phyloP scores from a whole-genome alignment of 2,329 filamentous ascomycete genomes.

The Beauveria medogensis region DNA sequence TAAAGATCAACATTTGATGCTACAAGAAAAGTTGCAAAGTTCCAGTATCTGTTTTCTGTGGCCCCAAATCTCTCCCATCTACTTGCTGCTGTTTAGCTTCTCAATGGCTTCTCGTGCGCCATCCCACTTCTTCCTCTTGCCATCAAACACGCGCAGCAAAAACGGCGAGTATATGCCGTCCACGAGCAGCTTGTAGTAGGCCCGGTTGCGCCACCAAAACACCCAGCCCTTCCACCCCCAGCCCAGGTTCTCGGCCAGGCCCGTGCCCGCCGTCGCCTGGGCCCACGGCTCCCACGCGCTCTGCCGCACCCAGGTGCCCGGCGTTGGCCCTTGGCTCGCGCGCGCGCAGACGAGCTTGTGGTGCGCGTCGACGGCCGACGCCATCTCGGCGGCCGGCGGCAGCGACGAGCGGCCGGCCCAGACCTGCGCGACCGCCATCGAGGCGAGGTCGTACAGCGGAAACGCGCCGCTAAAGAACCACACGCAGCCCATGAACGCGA shows the following conservation, averaged over 20 bases:
- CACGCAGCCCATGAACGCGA: slow-evolving; percentile 34
- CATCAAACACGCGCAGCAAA: slow-evolving; percentile 33
- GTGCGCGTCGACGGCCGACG: slow-evolving; percentile 24
- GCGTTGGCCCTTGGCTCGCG: slow-evolving; percentile 19
- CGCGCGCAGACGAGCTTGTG: slow-evolving; percentile 24
- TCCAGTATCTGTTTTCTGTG: no score
- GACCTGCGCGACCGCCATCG: slow-evolving; percentile 35
- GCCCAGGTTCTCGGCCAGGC: slow-evolving; percentile 31
- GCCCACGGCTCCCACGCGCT: slow-evolving; percentile 31
- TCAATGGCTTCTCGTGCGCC: slow-evolving; percentile 30
- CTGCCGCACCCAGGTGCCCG: slow-evolving; percentile 22
- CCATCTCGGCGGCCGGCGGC: slow-evolving; percentile 29
- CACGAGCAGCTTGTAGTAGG: slow-evolving; percentile 29
- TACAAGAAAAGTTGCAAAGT: neutral
- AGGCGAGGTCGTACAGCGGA: slow-evolving; percentile 32
- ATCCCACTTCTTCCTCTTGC: slow-evolving; percentile 31
- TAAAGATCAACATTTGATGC: neutral
- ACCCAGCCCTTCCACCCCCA: slow-evolving; percentile 32
- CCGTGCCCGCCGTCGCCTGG: slow-evolving; percentile 33
- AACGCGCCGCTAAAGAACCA: slow-evolving; percentile 27
- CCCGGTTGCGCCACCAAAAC: slow-evolving; percentile 32
- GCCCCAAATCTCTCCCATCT: neutral
- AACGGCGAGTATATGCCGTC: slow-evolving; percentile 33
- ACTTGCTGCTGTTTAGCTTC: slow-evolving; percentile 21
- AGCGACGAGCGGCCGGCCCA: slow-evolving; percentile 32